These are phyloP conservation scores for Fistulifera solaris DNA, from an alignment of 108 stramenopile species.

Conservation along the genomic window DNA sequence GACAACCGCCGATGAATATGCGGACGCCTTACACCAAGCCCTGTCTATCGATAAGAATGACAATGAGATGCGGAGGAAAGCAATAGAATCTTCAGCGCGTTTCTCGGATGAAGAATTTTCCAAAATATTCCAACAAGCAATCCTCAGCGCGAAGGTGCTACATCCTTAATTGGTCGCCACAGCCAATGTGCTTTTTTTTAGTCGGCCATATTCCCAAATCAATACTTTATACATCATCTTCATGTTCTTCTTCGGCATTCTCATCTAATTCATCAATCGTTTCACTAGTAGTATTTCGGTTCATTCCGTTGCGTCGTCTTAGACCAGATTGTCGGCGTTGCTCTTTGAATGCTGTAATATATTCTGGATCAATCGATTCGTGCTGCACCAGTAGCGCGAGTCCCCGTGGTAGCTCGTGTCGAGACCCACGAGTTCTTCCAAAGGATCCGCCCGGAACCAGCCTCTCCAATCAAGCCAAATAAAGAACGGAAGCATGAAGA, in stretches of 20 bases:
- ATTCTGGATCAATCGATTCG: slow-evolving; percentile 44
- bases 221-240: not conserved
- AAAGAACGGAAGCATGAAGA: slow-evolving; percentile 74
- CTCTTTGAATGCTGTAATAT: slow-evolving; percentile 30
- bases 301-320: slow-evolving; percentile 5
- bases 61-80: slow-evolving; percentile 29
- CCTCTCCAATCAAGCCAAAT: slow-evolving; percentile 47
- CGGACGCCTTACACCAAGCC: slow-evolving; percentile 52
- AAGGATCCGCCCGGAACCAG: slow-evolving; percentile 60
- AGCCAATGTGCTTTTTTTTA: no score
- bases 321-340: slow-evolving; percentile 15
- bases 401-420: slow-evolving; percentile 78
- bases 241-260: not conserved
- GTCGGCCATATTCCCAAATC: no score
- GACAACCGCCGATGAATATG: slow-evolving; percentile 61
- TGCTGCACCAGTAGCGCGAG: slow-evolving; percentile 26
- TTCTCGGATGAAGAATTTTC: slow-evolving; percentile 73
- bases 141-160: not conserved
- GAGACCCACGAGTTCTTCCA: slow-evolving; percentile 80
- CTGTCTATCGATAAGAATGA: slow-evolving; percentile 23
- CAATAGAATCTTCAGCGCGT: slow-evolving; percentile 38
- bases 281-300: not conserved
- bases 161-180: no score
- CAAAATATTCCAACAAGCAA: slow-evolving; percentile 4
- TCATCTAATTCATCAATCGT: not conserved